Evolutionary conservation across 1,284 basidiomycete genomes (phyloP), one percentile per base, ranked within the genome.

Genomic region (Ceratobasidium sp.): DNA sequence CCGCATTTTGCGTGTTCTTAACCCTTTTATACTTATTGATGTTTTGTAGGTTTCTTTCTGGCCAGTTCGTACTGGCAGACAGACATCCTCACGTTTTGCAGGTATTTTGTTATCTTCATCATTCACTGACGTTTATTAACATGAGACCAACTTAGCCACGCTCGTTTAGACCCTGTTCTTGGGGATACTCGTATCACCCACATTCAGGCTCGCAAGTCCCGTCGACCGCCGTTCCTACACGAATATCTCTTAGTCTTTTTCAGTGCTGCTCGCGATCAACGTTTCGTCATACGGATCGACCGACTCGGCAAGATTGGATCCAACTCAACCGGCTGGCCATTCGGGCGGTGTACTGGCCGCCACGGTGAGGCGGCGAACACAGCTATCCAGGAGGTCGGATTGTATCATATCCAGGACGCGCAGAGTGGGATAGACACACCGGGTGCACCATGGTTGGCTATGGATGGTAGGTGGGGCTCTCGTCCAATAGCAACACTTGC

Each of bases 81-180:
- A 33, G 71, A 74, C 20, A 74, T 74, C n/a, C 15, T 74, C 59
- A 74, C 71, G 33, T 74, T 74, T 65, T 74, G 71, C 59, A 64
- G 71, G 44, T 54, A 64, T n/a, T n/a, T n/a, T n/a, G n/a, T n/a
- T n/a, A n/a, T n/a, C n/a, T n/a, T n/a, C n/a, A n/a, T n/a, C n/a
- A n/a, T n/a, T n/a, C n/a, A n/a, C n/a, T n/a, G n/a, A n/a, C n/a
- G n/a, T n/a, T n/a, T n/a, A n/a, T n/a, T n/a, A n/a, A n/a, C n/a
- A n/a, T n/a, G n/a, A n/a, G 6, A 20, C 44, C 20, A 4, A 10
- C n/a, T 10, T 20, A 73, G 70, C 28, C 70, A 73, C 23, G 70
- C 44, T 9, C 56, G 56, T 2, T 12, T 52, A 15, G 61, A 64
- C n/a, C n/a, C 61, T 17, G 33, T 56, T 10, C 50, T 75, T 6